These are phyloP conservation scores for Toxicodendron radicans DNA, from an alignment of 345 rosid genomes.

Conservation along the genomic window DNA sequence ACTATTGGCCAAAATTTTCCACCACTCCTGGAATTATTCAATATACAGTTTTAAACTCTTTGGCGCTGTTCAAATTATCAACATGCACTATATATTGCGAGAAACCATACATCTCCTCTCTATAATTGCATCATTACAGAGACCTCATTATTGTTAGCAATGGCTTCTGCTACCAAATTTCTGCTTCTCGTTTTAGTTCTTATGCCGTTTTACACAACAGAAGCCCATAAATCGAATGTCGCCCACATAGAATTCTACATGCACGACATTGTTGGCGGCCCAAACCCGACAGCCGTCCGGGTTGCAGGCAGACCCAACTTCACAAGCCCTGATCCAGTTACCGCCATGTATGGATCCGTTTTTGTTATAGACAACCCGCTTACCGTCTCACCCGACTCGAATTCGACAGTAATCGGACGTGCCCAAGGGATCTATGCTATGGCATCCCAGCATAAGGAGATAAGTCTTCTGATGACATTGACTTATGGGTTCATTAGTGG, in stretches of 20 bases:
- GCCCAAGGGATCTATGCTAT: conserved; percentile 41
- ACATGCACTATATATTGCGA: neutral
- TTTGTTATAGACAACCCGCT: conserved; percentile 37
- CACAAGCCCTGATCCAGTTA: conserved; percentile 28
- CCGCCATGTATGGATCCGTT: conserved; percentile 28
- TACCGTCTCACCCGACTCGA: conserved; percentile 27
- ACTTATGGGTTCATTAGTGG: conserved; percentile 28
- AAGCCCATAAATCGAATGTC: conserved; percentile 20
- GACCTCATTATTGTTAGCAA: neutral
- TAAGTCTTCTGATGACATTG: conserved; percentile 39
- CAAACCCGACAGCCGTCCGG: conserved; percentile 26
- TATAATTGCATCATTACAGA: conserved; percentile 1
- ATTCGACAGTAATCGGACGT: conserved; percentile 36
- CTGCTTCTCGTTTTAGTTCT: conserved; percentile 23
- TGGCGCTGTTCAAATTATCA: neutral
- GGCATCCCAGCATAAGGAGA: conserved; percentile 34
- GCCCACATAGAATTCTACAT: conserved; percentile 44
- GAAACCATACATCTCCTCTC: neutral
- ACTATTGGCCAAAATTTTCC: neutral
- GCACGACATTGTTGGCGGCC: conserved; percentile 38
- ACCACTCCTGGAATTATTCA: neutral
- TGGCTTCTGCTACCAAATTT: conserved; percentile 24
- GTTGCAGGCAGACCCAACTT: conserved; percentile 33
- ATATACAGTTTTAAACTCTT: neutral
- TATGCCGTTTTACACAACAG: neutral